Evolutionary conservation across 768 basidiomycete genomes (phyloP), one percentile per base, ranked within the genome.

Genomic region (Pisolithus orientalis): DNA sequence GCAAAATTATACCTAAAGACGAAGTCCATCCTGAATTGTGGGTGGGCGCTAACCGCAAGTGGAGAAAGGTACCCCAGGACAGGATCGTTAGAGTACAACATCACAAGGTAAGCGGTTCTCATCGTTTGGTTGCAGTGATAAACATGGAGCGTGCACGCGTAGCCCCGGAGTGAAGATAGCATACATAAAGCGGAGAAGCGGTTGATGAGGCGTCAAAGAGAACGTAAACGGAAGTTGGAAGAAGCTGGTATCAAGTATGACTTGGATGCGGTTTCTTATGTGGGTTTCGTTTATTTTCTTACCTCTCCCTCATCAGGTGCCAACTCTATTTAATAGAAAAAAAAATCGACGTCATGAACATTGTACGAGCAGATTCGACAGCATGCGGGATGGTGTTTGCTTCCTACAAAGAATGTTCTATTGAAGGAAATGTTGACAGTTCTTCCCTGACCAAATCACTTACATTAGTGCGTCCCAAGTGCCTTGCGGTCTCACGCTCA

Each of bases 1-100:
- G 95, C 75, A 88, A 90, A 69, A 69, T 94, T 48, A 83, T 98
- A 53, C 92, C 96, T 39, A 84, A 84, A 59, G 91, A 94, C 25
- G 70, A 94, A 55, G 82, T 98, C 1, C 95, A 98, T 66, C 89
- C 94, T 11, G 83, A 95, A 63, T 71, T 98, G 1, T 99, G 96
- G 96, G 75, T 94, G 10, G 95, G 96, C n/a, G 91, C 94, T 17
- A 96, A 97, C 72, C 81, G 87, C 59, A 94, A 91, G 66, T 98
- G 87, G 85, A 76, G 85, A 57, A 68, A 71, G 4, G 79, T 97
- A 10, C 94, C 96, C 0, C 71, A 69, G 16, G 85, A 83, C 49
- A 83, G 86, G 46, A 68, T 94, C 44, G 82, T 80, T 32, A 77
- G 89, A 50, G 70, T 80, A 9, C 77, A 80, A 54, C 89, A 95